These are phyloP conservation scores for Fonsecaea multimorphosa DNA, from an alignment of 2,329 filamentous ascomycete genomes.

Conservation along the genomic window DNA sequence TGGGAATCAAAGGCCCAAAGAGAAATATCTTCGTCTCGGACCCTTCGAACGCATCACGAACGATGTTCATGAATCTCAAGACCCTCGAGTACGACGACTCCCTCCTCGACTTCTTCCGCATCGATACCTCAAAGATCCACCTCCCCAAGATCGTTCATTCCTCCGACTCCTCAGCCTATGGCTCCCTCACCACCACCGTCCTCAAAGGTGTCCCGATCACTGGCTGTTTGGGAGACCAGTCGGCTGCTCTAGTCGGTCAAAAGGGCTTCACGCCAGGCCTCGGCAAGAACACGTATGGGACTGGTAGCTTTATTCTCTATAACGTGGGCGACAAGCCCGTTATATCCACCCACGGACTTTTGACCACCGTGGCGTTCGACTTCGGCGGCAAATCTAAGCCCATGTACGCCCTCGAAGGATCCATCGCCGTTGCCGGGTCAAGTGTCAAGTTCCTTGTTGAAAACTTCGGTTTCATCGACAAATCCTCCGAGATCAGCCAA, in stretches of 20 bases:
- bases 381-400: slow-evolving; percentile 72
- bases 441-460: slow-evolving; percentile 77
- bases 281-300: slow-evolving; percentile 92
- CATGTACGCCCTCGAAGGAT: slow-evolving; percentile 82
- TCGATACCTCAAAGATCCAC: slow-evolving; percentile 73
- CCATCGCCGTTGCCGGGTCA: slow-evolving; percentile 80
- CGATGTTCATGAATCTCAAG: slow-evolving; percentile 92
- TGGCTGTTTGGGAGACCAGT: slow-evolving; percentile 88
- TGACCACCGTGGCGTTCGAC: slow-evolving; percentile 87
- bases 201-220: slow-evolving; percentile 75
- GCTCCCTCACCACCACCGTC: slow-evolving; percentile 67
- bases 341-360: slow-evolving; percentile 79
- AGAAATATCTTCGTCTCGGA: slow-evolving; percentile 80
- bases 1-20: slow-evolving; percentile 48
- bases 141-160: slow-evolving; percentile 86
- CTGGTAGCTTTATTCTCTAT: slow-evolving; percentile 86
- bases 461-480: slow-evolving; percentile 67
- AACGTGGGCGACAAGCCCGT: slow-evolving; percentile 86
- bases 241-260: slow-evolving; percentile 82
- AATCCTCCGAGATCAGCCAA: slow-evolving; percentile 68
- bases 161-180: slow-evolving; percentile 75
- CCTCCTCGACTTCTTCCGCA: slow-evolving; percentile 77
- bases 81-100: slow-evolving; percentile 79
- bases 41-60: slow-evolving; percentile 84
- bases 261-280: slow-evolving; percentile 80